These are phyloP conservation scores for Aphanomyces invadans DNA, from an alignment of 352 stramenopile genomes.

Conservation along the genomic window DNA sequence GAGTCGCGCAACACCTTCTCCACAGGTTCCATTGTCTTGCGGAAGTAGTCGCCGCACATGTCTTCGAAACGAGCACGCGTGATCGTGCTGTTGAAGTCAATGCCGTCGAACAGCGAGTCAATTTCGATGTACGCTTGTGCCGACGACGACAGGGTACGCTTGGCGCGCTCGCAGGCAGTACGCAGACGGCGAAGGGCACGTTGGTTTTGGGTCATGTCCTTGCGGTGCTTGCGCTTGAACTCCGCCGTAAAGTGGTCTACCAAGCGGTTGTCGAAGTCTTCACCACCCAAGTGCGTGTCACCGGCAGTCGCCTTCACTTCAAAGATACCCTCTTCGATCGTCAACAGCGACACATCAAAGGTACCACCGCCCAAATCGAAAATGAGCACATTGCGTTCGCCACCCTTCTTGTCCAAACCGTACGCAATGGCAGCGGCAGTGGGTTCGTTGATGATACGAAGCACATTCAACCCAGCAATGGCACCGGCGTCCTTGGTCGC, in stretches of 20 bases:
- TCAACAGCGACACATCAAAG: conserved; percentile 86
- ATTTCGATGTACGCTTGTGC: conserved; percentile 87
- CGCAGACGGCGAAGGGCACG: conserved; percentile 80
- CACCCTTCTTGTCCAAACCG: conserved; percentile 86
- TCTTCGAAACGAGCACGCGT: conserved; percentile 89
- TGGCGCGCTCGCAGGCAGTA: conserved; percentile 88
- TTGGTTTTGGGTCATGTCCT: conserved; percentile 76
- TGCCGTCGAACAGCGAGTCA: conserved; percentile 87
- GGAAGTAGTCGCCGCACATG: conserved; percentile 83
- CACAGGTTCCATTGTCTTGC: conserved; percentile 81
- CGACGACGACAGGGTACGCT: conserved; percentile 84
- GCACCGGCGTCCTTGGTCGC: conserved; percentile 89
- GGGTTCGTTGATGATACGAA: conserved; percentile 95
- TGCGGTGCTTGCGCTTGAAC: conserved; percentile 81
- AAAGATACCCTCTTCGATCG: conserved; percentile 91
- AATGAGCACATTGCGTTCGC: conserved; percentile 89
- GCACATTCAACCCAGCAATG: conserved; percentile 89
- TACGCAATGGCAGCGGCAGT: conserved; percentile 90
- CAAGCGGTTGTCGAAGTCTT: conserved; percentile 89
- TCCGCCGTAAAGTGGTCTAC: conserved; percentile 86
- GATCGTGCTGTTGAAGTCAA: conserved; percentile 90
- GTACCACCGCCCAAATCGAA: conserved; percentile 89
- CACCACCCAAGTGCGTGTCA: conserved; percentile 88
- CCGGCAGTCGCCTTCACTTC: conserved; percentile 90
- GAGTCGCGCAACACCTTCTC: conserved; percentile 31